Evolutionary conservation across 2,329 filamentous ascomycete species (phyloP).

Genomic region (Metarhizium humberi): DNA sequence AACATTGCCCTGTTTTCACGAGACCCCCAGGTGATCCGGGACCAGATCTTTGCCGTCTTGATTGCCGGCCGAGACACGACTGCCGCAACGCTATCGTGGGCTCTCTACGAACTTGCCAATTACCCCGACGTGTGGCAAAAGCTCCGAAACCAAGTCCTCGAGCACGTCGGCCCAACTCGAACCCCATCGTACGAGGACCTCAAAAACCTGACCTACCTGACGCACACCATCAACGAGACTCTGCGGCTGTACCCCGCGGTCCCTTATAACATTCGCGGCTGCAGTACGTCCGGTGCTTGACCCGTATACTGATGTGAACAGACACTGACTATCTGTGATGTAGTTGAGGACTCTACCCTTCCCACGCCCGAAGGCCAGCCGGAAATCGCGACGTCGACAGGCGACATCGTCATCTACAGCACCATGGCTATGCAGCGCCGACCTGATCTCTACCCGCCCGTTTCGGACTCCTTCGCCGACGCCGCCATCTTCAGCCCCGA

Average conservation of each 20-base stretch:
- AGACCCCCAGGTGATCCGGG: slow-evolving; percentile 62
- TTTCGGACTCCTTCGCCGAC: slow-evolving; percentile 34
- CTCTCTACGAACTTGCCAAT: slow-evolving; percentile 69
- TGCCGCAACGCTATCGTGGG: slow-evolving; percentile 71
- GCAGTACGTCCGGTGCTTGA: neutral
- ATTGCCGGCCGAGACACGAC: slow-evolving; percentile 85
- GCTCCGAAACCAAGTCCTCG: slow-evolving; percentile 63
- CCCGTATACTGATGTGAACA: neutral
- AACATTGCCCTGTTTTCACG: slow-evolving; percentile 75
- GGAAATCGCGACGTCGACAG: slow-evolving; percentile 53
- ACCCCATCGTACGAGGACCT: slow-evolving; percentile 68
- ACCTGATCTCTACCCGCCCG: slow-evolving; percentile 47
- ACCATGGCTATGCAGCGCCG: slow-evolving; percentile 67
- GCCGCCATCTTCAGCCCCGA: slow-evolving; percentile 52
- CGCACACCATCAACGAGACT: slow-evolving; percentile 65
- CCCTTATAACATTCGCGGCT: slow-evolving; percentile 62
- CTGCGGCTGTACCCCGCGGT: slow-evolving; percentile 70
- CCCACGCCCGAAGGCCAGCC: slow-evolving; percentile 56
- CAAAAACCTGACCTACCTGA: slow-evolving; percentile 79
- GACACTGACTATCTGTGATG: slow-evolving; percentile 23
- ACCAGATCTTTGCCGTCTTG: slow-evolving; percentile 75
- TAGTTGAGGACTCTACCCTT: slow-evolving; percentile 63
- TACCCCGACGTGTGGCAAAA: slow-evolving; percentile 60
- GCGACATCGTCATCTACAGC: slow-evolving; percentile 56
- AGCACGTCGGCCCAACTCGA: slow-evolving; percentile 52